Percentiles rank a stretch among this genome's conserved stretches.
Evolutionary conservation across 306 rosid species (phyloP).

Genomic region (barrel medic (Medicago truncatula)): DNA sequence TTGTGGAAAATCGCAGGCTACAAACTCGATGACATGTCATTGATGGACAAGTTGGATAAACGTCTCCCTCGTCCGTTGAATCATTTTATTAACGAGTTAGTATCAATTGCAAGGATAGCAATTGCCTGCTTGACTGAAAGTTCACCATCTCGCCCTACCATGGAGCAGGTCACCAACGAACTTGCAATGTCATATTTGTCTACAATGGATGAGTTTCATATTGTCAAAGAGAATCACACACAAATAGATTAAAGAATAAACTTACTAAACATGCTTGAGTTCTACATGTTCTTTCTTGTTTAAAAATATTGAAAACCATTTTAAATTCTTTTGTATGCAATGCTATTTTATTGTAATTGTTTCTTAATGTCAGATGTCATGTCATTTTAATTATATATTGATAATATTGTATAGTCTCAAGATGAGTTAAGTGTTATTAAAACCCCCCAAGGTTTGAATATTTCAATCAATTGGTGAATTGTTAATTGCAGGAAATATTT

Average conservation of each 20-base stretch:
- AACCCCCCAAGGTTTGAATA: no score
- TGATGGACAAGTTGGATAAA: constrained; percentile 21
- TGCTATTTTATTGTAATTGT: no score
- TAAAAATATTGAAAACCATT: not conserved
- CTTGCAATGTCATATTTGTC: not conserved
- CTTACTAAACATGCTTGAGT: not conserved
- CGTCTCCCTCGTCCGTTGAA: constrained; percentile 1
- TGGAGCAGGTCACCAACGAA: constrained; percentile 13
- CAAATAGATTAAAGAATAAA: not conserved
- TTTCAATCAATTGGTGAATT: no score
- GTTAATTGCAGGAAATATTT: no score
- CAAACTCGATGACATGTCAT: not conserved
- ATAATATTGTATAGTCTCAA: no score
- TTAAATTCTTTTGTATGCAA: not conserved
- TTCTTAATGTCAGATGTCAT: no score
- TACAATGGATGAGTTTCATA: not conserved
- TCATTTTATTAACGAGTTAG: not conserved
- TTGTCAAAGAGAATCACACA: not conserved
- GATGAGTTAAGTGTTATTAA: no score
- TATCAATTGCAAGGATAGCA: not conserved
- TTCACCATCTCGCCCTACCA: constrained; percentile 26
- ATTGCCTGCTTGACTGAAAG: constrained; percentile 19
- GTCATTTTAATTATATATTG: no score
- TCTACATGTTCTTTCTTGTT: not conserved
- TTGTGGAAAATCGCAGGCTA: not conserved